Evolutionary conservation across 805 yeast species (phyloP).

Genomic region (Ogataea populi-albae): DNA sequence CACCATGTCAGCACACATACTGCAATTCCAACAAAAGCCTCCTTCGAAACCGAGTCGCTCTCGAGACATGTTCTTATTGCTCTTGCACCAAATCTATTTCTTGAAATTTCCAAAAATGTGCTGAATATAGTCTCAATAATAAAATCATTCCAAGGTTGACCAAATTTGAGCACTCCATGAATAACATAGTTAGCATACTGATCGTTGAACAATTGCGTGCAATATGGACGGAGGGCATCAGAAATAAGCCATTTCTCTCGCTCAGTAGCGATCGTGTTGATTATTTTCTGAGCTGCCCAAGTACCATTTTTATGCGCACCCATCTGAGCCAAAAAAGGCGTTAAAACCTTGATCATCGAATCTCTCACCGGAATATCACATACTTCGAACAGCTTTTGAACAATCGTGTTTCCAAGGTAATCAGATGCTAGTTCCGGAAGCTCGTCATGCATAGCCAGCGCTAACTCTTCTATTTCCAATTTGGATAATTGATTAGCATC

Average conservation of each 20-base stretch:
- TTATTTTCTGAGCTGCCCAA: conserved; percentile 98
- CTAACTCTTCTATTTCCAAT: conserved; percentile 74
- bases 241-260: conserved; percentile 66
- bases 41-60: conserved; percentile 62
- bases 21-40: conserved; percentile 70
- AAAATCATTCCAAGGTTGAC: conserved; percentile 80
- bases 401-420: conserved; percentile 92
- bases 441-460: conserved; percentile 81
- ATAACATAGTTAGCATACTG: conserved; percentile 96
- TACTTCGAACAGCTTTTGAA: conserved; percentile 80
- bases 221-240: conserved; percentile 69
- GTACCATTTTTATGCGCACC: conserved; percentile 98
- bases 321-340: conserved; percentile 82
- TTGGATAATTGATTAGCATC: conserved; percentile 53
- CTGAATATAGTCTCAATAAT: conserved; percentile 80
- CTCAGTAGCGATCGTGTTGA: conserved; percentile 60
- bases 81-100: conserved; percentile 91
- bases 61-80: conserved; percentile 93
- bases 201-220: conserved; percentile 84
- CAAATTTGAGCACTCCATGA: conserved; percentile 90
- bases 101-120: conserved; percentile 75
- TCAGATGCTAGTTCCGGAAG: conserved; percentile 89
- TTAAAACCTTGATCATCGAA: conserved; percentile 72
- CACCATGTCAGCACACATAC: conserved; percentile 76
- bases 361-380: conserved; percentile 71